A percentile compares a stretch with the other conserved stretches of the same genome.
phyloP scores from a whole-genome alignment of 2,329 filamentous ascomycete genomes.

The Penicillium sp. region DNA sequence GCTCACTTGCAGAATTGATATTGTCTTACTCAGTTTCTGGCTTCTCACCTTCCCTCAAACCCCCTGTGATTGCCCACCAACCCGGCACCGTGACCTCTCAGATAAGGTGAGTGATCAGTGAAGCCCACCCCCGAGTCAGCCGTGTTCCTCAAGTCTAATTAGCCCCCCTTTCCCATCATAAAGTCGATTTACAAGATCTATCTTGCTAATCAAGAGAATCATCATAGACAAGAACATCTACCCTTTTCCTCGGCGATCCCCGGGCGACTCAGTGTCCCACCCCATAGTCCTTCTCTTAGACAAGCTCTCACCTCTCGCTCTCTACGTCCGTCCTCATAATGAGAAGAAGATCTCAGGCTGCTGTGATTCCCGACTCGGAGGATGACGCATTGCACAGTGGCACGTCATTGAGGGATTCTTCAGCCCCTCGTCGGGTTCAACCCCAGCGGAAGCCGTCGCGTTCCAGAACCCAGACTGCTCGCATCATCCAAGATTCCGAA shows the following conservation, averaged over 20 bases:
- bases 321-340: neutral
- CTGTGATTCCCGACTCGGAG: constrained; percentile 22
- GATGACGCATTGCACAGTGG: constrained; percentile 17
- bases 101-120: neutral
- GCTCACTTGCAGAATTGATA: neutral
- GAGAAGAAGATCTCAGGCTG: constrained; percentile 20
- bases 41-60: neutral
- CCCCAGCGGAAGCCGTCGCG: constrained; percentile 15
- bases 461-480: constrained; percentile 15
- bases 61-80: neutral
- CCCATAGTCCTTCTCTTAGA: neutral
- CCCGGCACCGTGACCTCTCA: neutral
- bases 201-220: neutral
- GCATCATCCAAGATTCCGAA: constrained; percentile 24
- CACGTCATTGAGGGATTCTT: constrained; percentile 19
- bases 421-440: constrained; percentile 10
- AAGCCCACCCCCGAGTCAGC: neutral
- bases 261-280: neutral
- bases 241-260: neutral
- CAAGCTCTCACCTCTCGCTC: neutral
- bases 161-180: neutral
- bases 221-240: neutral
- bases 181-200: neutral
- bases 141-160: neutral
- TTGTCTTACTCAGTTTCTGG: neutral